Percentiles rank a stretch among this genome's conserved stretches.
Evolutionary conservation across 768 basidiomycete genomes (phyloP).

Genomic region (Mycena indigotica): DNA sequence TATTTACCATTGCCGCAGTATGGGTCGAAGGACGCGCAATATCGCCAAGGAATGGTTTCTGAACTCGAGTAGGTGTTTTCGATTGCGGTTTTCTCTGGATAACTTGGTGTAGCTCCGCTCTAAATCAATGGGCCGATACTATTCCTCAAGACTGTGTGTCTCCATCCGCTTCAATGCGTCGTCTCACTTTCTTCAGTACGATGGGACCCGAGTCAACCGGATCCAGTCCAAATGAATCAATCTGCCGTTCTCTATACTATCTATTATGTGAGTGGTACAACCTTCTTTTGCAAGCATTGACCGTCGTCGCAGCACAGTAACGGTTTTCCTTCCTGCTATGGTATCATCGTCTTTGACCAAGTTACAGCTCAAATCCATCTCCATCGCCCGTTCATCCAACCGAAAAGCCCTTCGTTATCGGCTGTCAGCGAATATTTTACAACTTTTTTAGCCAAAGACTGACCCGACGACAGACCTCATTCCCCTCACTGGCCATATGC

Average conservation of each 20-base stretch:
- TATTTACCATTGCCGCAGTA: conserved; percentile 30
- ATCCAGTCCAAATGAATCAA: conserved; percentile 55
- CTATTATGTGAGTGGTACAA: conserved; percentile 32
- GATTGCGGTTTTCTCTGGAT: neutral
- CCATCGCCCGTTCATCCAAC: conserved; percentile 77
- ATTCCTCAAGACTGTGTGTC: conserved; percentile 61
- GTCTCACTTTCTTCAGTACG: conserved; percentile 33
- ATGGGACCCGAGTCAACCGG: conserved; percentile 54
- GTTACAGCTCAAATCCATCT: conserved; percentile 66
- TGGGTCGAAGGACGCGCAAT: conserved; percentile 40
- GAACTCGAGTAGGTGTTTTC: conserved; percentile 52
- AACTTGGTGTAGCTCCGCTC: conserved; percentile 40
- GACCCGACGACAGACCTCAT: conserved; percentile 23
- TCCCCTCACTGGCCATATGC: conserved; percentile 75
- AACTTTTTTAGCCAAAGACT: neutral
- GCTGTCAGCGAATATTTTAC: conserved; percentile 4
- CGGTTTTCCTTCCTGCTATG: neutral
- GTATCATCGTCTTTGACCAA: conserved; percentile 26
- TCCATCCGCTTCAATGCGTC: neutral
- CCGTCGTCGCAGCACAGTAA: conserved; percentile 9
- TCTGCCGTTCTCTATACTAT: conserved; percentile 55
- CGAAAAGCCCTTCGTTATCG: conserved; percentile 47
- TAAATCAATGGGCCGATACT: conserved; percentile 72
- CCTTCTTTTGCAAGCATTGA: neutral
- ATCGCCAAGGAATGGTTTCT: conserved; percentile 52